These are phyloP conservation scores for Flaveria floridana DNA, from an alignment of 140 eudicot species.

Conservation along the genomic window DNA sequence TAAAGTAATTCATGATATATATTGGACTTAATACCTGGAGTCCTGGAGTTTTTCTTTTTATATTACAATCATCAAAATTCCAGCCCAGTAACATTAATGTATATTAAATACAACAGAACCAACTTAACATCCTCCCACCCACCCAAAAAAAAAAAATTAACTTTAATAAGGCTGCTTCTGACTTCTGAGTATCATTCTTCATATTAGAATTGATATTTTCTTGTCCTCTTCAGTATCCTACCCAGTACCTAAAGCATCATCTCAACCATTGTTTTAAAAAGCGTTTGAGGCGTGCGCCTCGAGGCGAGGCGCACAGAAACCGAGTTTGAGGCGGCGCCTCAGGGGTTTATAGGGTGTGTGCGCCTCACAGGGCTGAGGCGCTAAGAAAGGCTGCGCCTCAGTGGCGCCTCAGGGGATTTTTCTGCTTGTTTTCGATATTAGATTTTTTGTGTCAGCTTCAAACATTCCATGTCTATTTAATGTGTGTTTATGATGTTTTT, in stretches of 20 bases:
- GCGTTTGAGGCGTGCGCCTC: too few species aligned
- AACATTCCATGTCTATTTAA: too few species aligned
- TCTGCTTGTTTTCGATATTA: too few species aligned
- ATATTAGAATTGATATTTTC: constrained; percentile 17
- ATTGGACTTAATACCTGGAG: background rate
- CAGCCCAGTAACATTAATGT: background rate
- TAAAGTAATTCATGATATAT: background rate
- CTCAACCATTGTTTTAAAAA: background rate
- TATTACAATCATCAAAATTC: background rate
- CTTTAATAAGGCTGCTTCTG: background rate
- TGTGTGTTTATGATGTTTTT: too few species aligned
- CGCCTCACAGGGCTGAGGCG: too few species aligned
- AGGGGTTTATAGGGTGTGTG: too few species aligned
- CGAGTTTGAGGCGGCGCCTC: too few species aligned
- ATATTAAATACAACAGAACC: background rate
- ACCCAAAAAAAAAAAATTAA: background rate
- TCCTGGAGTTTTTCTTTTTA: constrained; percentile 14
- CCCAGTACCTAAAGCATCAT: background rate
- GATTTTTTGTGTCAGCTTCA: too few species aligned
- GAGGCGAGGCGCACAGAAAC: too few species aligned
- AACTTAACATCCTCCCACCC: background rate
- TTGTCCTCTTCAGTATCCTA: background rate
- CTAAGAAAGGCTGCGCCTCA: too few species aligned
- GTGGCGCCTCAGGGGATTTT: too few species aligned
- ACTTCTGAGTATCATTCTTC: constrained; percentile 12